Base-by-base conservation (phyloP, 352 stramenopile genomes). In the Phytophthora ramorum region DNA sequence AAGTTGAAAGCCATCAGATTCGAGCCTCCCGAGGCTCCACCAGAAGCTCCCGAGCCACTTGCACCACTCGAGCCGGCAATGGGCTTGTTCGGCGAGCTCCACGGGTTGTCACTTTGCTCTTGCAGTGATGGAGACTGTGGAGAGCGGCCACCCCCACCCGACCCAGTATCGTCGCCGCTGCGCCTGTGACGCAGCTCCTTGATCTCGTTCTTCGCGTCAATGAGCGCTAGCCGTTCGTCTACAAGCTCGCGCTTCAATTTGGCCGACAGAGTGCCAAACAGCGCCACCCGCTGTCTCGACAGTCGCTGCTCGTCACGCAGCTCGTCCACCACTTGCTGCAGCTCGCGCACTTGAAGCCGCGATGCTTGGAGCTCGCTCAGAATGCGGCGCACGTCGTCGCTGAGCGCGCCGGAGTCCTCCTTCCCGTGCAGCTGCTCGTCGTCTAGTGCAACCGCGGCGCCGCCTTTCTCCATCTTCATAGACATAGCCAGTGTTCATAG, bases 161-260 rank as follows among this genome's bases (percentile, higher is more conserved):
- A 78, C 4, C 60, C 60, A 10, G 58, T 50, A 32, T 64, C 51
- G 13, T 76, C 71, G 41, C 49, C 61, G 37, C 58, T 75, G 44
- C 66, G 75, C 17, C 51, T 67, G 43, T 55, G 65, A 35, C 78
- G 76, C 53, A 90, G 35, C 51, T 92, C 82, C 14, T 82, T 74
- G 1, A 83, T 70, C 32, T 91, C 81, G 53, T 86, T 87, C 59
- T 87, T 89, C 9, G 81, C 78, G 49, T 91, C 76, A 26, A 92
- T 87, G 40, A 91, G 82, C 8, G 84, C 84, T 28, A 93, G 69
- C 50, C 84, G 79, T 66, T 95, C 86, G 63, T 89, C 83, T 56
- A 95, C 75, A 61, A 95, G 75, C 34, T 92, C 81, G 41, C 83
- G 80, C 61, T 89, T 90, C 40, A 95, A 68, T 57, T 93, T 89